Conservation (phyloP, 352 stramenopile genomes). For the Pythium monospermum region DNA sequence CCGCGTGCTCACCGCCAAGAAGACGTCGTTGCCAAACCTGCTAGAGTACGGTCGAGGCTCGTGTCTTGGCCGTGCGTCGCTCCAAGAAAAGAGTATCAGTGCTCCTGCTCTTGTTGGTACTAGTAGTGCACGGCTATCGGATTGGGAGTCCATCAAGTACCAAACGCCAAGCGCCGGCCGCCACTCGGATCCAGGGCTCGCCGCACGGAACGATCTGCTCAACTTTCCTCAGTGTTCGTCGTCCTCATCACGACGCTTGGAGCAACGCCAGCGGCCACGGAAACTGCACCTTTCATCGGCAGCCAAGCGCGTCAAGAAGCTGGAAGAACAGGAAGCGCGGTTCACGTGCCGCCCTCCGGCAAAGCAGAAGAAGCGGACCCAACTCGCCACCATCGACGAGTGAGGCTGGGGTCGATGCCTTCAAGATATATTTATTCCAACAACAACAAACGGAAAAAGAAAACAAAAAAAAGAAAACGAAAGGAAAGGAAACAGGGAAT, state of each 20-base stretch:
- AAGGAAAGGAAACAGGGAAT: no score
- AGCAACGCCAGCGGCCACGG: conserved; percentile 39
- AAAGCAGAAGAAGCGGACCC: conserved; percentile 31
- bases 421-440: no score
- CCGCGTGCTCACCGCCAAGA: conserved; percentile 33
- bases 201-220: conserved; percentile 63
- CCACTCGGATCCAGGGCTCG: conserved; percentile 65
- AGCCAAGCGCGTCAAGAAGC: conserved; percentile 76
- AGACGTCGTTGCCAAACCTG: conserved; percentile 46
- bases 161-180: conserved; percentile 37
- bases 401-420: conserved; percentile 1
- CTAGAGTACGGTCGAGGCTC: conserved; percentile 37
- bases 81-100: conserved; percentile 33
- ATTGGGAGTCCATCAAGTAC: conserved; percentile 46
- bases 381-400: conserved; percentile 39
- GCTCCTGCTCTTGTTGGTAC: no score
- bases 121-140: conserved; percentile 31
- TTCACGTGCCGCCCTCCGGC: conserved; percentile 34
- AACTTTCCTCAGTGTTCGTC: conserved; percentile 47
- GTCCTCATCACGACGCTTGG: conserved; percentile 29
- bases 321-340: conserved; percentile 75
- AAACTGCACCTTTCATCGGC: conserved; percentile 77
- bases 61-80: conserved; percentile 35
- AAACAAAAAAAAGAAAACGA: conserved; percentile 1
- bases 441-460: no score